Percentiles rank a stretch among this genome's conserved stretches.
phyloP scores from a whole-genome alignment of 2,329 filamentous ascomycete genomes.

The Aspergillus sp. region DNA sequence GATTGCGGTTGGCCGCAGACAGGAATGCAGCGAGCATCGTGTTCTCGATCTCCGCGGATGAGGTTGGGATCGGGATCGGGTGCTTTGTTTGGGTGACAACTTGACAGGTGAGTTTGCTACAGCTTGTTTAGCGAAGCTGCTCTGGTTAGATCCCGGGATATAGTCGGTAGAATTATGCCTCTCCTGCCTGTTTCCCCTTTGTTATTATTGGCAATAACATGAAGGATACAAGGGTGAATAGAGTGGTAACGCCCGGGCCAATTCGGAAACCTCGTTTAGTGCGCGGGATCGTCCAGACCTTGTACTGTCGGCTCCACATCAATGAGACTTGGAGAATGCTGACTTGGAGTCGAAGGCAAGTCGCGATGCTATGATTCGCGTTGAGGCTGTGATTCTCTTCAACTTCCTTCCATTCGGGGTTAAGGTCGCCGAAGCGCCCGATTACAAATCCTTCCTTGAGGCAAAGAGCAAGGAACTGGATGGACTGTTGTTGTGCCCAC shows the following conservation, averaged over 20 bases:
- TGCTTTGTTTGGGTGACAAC: neutral
- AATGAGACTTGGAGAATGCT: too few relatives aligned
- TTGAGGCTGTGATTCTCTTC: neutral
- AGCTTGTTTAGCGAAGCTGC: neutral
- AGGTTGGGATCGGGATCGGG: too few relatives aligned
- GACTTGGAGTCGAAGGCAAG: too few relatives aligned
- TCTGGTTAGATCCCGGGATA: neutral
- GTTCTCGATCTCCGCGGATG: neutral
- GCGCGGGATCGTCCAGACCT: neutral
- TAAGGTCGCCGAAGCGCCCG: neutral
- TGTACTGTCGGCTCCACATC: too few relatives aligned
- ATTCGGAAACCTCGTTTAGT: neutral
- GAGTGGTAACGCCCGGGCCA: neutral
- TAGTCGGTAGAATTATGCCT: neutral
- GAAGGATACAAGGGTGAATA: neutral
- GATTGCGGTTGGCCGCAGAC: neutral
- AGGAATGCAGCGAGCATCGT: neutral
- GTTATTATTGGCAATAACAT: neutral
- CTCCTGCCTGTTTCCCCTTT: neutral
- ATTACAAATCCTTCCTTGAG: constrained; percentile 1
- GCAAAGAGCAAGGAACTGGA: neutral
- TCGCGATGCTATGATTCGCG: too few relatives aligned
- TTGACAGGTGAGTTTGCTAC: neutral
- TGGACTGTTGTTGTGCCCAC: neutral
- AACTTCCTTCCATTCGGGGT: neutral